Evolutionary conservation across 257 asterid genomes (phyloP).

Genomic region (Fraxinus americana): DNA sequence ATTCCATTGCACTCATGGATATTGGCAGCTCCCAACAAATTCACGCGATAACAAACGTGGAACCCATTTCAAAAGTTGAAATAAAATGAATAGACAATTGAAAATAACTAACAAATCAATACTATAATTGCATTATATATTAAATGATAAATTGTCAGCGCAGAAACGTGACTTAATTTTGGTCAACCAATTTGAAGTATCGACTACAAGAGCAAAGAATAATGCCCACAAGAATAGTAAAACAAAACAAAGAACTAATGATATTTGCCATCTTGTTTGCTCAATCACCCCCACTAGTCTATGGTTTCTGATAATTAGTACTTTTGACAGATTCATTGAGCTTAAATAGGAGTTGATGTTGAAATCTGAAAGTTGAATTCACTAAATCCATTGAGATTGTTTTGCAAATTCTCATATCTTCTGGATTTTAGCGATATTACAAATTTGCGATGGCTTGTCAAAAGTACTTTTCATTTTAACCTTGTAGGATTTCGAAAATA

Average conservation of each 20-base stretch:
- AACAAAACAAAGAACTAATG: background rate
- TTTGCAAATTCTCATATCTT: background rate
- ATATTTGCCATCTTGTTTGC: background rate
- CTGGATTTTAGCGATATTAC: background rate
- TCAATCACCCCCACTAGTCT: background rate
- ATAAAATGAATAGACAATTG: background rate
- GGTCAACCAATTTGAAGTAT: background rate
- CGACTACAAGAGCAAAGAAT: background rate
- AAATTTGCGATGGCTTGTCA: too few species aligned
- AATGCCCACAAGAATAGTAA: background rate
- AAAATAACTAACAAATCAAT: background rate
- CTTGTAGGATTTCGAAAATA: too few species aligned
- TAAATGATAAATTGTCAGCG: background rate
- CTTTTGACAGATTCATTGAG: background rate
- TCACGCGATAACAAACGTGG: background rate
- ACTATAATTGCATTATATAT: too few species aligned
- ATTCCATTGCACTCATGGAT: background rate
- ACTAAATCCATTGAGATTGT: background rate
- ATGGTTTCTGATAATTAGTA: background rate
- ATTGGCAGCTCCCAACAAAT: background rate
- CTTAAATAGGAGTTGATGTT: background rate
- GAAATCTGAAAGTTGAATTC: background rate
- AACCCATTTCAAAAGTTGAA: background rate
- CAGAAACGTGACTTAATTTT: background rate
- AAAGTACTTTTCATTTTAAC: too few species aligned